phyloP scores from a whole-genome alignment of 2,329 filamentous ascomycete species.

The Rhynchosporium secalis region DNA sequence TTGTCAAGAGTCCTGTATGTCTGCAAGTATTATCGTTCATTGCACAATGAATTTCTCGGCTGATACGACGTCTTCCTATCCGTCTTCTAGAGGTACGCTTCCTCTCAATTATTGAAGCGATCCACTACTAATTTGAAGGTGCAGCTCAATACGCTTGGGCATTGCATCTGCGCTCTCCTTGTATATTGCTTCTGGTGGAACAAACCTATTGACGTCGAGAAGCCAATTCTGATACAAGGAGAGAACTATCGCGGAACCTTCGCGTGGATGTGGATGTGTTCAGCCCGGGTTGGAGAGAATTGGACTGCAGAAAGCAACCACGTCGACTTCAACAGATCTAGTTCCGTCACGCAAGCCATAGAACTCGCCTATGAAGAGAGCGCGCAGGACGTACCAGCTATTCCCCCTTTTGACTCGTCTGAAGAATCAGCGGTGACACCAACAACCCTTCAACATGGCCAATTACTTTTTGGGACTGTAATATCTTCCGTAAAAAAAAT shows the following conservation, averaged over 20 bases:
- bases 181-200: constrained; percentile 14
- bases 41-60: constrained; percentile 9
- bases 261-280: constrained; percentile 11
- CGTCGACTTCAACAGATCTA: not conserved
- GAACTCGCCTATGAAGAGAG: not conserved
- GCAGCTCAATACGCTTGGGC: constrained; percentile 6
- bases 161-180: constrained; percentile 7
- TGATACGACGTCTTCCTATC: constrained; percentile 9
- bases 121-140: not conserved
- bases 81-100: not conserved
- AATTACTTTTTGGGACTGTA: not conserved
- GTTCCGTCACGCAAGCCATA: not conserved
- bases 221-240: not conserved
- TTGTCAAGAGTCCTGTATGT: constrained; percentile 9
- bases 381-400: not conserved
- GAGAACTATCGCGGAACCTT: constrained; percentile 1
- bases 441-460: not conserved
- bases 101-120: not conserved
- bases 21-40: constrained; percentile 10
- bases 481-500: not conserved
- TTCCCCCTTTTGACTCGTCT: not conserved
- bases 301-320: not conserved
- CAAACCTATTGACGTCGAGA: constrained; percentile 10
- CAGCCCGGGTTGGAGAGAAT: not conserved
- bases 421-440: not conserved